Evolutionary conservation across 148 eudicot genomes (phyloP).

Genomic region (Arctostaphylos glauca): DNA sequence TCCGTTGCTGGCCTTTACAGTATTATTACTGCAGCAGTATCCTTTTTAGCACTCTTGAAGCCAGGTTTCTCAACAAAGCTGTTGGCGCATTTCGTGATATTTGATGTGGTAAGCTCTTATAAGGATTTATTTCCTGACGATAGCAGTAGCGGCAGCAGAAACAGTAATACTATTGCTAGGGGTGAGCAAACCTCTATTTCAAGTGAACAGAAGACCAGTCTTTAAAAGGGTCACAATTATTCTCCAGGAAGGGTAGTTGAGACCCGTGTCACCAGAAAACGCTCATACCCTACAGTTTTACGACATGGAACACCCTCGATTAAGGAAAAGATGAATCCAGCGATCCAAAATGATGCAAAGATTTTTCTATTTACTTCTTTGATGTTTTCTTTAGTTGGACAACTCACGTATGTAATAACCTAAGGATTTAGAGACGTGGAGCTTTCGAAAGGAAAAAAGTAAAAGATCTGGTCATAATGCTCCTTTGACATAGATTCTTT

Average conservation of each 20-base stretch:
- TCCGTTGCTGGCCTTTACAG: slow-evolving; percentile 52
- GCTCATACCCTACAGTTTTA: not conserved
- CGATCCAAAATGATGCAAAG: not conserved
- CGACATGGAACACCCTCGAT: not conserved
- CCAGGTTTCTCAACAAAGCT: slow-evolving; percentile 28
- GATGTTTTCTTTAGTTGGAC: too few species aligned
- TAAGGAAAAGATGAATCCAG: not conserved
- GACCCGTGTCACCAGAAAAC: not conserved
- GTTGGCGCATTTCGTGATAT: slow-evolving; percentile 29
- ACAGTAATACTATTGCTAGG: not conserved
- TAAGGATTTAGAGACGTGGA: not conserved
- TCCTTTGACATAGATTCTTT: not conserved
- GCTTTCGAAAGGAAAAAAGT: not conserved
- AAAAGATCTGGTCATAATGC: not conserved
- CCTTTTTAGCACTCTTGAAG: slow-evolving; percentile 36
- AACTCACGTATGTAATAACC: not conserved
- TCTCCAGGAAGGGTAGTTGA: not conserved
- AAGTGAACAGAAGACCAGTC: not conserved
- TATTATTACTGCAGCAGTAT: slow-evolving; percentile 39
- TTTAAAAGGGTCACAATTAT: not conserved
- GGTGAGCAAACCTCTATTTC: slow-evolving; percentile 2
- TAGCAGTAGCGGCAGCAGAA: not conserved
- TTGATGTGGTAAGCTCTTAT: slow-evolving; percentile 43
- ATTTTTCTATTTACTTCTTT: too few species aligned
- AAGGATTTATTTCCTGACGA: not conserved